phyloP scores from a whole-genome alignment of 768 basidiomycete genomes.

The Cystobasidium tubakii region DNA sequence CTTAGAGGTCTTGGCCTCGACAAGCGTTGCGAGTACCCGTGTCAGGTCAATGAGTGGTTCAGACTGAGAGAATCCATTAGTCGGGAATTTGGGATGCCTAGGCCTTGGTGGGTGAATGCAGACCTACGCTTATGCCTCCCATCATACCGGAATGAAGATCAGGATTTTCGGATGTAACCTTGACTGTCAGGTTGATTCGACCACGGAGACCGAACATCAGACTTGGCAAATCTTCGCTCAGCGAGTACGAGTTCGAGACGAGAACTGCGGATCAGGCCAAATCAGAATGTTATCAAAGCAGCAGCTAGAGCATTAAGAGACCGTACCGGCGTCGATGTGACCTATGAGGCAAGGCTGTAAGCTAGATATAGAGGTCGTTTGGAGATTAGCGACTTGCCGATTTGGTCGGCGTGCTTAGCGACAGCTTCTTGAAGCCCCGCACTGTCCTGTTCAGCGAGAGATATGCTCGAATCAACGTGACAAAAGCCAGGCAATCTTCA shows the following conservation, averaged over 20 bases:
- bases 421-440: constrained; percentile 76
- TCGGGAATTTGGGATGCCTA: too few relatives aligned
- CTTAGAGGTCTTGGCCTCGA: constrained; percentile 53
- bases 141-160: constrained; percentile 92
- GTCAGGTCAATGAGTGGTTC: constrained; percentile 97
- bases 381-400: constrained; percentile 24
- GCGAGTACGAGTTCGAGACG: constrained; percentile 88
- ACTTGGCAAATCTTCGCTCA: constrained; percentile 82
- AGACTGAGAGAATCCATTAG: constrained; percentile 34
- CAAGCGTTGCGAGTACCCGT: constrained; percentile 66
- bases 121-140: constrained; percentile 65
- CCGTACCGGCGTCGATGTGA: constrained; percentile 31
- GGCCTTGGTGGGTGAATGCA: too few relatives aligned
- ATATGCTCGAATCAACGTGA: too few relatives aligned
- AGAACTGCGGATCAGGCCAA: background rate
- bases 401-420: constrained; percentile 20
- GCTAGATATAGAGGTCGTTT: background rate
- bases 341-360: background rate
- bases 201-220: constrained; percentile 92
- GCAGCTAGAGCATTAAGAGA: background rate
- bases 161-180: constrained; percentile 67
- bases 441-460: constrained; percentile 61
- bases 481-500: background rate
- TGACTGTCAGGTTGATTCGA: background rate
- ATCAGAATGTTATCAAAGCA: background rate